Evolutionary conservation across 805 yeast species (phyloP), one percentile per base, ranked within the genome.

Genomic region (Ogataea ramenticola): DNA sequence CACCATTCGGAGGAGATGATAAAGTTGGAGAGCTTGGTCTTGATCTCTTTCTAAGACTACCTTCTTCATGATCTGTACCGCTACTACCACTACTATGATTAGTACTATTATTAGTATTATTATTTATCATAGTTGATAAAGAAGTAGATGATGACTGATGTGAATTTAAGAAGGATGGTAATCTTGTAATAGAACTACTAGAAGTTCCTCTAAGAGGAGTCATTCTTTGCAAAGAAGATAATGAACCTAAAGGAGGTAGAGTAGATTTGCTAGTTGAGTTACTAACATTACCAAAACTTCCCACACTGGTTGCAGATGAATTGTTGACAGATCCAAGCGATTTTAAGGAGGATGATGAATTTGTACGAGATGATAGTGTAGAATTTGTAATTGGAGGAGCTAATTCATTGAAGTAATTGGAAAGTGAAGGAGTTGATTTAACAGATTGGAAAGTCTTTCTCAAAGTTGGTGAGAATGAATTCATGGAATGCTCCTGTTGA

Each of bases 141-240:
- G 58, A 49, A 11, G 53, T 46, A 26, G 55, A 43, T 11, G 61
- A 48, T 20, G 53, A 46, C 15, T 44, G 44, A 31, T 41, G 33
- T 30, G 52, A 29, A 46, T 43, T 31, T 29, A 49, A 37, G 42
- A 52, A 30, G n/a, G 58, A 52, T 10, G 54, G 42, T 16, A 49
- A 44, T 27, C 54, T 49, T 21, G 55, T 49, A 16, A 49, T 30
- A 45, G 63, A 47, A 31, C 54, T 46, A 16, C 45, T 32, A 44
- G 61, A 52, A 21, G 56, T 46, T 48, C 53, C 44, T 33, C 69
- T 58, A 24, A 78, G 55, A 8, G 83, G 85, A 0, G 84, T 80
- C 82, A 80, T 76, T 55, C 80, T 68, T 55, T 80, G 85, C 43
- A 81, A 58, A 3, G 84, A 72, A 0, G 77, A 66, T 20, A 74